Conservation (phyloP, 257 asterid species). For the Ilex aquifolium region DNA sequence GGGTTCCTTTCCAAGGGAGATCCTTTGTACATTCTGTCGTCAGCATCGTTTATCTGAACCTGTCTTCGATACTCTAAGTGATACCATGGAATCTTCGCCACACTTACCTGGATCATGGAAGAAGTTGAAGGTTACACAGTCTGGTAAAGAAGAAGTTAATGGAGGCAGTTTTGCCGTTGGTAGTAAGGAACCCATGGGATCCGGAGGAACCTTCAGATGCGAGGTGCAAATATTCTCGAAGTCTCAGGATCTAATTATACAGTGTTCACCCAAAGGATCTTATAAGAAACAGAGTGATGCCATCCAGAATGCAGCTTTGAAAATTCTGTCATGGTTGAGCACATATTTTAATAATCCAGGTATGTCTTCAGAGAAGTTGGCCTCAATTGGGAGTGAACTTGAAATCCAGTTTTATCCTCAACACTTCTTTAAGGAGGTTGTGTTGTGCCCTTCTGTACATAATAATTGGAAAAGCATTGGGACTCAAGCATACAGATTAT, state of each 20-base stretch:
- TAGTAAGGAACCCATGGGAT: slow-evolving; percentile 22
- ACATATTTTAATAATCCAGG: slow-evolving; percentile 41
- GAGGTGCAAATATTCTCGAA: slow-evolving; percentile 55
- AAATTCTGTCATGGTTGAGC: slow-evolving; percentile 69
- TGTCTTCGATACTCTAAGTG: slow-evolving; percentile 37
- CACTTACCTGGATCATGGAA: slow-evolving; percentile 48
- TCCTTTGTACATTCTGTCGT: slow-evolving; percentile 74
- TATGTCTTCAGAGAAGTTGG: slow-evolving; percentile 38
- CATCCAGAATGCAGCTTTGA: slow-evolving; percentile 58
- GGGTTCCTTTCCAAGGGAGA: slow-evolving; percentile 76
- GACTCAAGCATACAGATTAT: slow-evolving; percentile 10
- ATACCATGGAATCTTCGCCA: slow-evolving; percentile 22
- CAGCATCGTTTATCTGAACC: slow-evolving; percentile 78
- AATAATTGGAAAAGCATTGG: slow-evolving; percentile 20
- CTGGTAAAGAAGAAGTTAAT: slow-evolving; percentile 27
- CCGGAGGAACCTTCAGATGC: slow-evolving; percentile 43
- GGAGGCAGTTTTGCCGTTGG: slow-evolving; percentile 22
- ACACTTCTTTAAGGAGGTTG: slow-evolving; percentile 41
- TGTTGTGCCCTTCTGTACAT: slow-evolving; percentile 40
- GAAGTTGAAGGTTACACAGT: slow-evolving; percentile 46
- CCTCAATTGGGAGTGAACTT: slow-evolving; percentile 37
- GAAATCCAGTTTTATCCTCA: slow-evolving; percentile 46
- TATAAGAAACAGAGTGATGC: slow-evolving; percentile 70
- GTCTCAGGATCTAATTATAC: slow-evolving; percentile 51
- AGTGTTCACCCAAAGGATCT: slow-evolving; percentile 58